Evolutionary conservation across 805 yeast genomes (phyloP), one percentile per base, ranked within the genome.

Genomic region (Henningerozyma blattae): DNA sequence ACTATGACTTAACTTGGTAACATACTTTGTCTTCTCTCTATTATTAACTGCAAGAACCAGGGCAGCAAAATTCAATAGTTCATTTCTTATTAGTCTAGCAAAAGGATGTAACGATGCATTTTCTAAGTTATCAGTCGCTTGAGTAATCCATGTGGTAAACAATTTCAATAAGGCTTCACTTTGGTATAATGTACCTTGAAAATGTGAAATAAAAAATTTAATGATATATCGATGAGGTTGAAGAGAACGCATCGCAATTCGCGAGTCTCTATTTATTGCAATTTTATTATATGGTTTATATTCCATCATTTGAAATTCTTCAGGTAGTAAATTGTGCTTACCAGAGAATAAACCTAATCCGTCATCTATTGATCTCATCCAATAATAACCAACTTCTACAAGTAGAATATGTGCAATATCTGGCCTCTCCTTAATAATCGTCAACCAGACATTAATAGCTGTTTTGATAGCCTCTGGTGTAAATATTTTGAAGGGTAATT

Each of bases 91-190:
- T 39, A 75, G 53, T 40, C 96, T 67, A 0, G 95, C 74, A 51
- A 75, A 75, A 8, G 96, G 94, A 56, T 89, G 96, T 32, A 69
- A 56, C 45, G 94, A 81, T 3, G 91, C 95, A 27, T 49, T 44
- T 4, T 54, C 46, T 27, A 76, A 55, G 28, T 64, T 61, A 12
- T 53, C 48, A 44, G 87, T 61, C 0, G 87, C 83, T 28, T 68
- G 54, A 20, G 70, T 57, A 14, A 71, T 62, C 33, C 79, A 64
- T 20, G 75, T 59, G 0, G 87, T 77, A 48, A 84, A 83, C 37
- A 80, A 54, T 43, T 75, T 77, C 43, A 83, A 58, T 22, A 81
- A 58, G 42, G 78, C 84, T 34, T 68, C 73, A 56, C 87, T 76
- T 45, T 77, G 81, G 46, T 74, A 74, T 52, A 75, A 58, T 2